phyloP scores from a whole-genome alignment of 441 rosid species.

The Mallotus repandus region DNA sequence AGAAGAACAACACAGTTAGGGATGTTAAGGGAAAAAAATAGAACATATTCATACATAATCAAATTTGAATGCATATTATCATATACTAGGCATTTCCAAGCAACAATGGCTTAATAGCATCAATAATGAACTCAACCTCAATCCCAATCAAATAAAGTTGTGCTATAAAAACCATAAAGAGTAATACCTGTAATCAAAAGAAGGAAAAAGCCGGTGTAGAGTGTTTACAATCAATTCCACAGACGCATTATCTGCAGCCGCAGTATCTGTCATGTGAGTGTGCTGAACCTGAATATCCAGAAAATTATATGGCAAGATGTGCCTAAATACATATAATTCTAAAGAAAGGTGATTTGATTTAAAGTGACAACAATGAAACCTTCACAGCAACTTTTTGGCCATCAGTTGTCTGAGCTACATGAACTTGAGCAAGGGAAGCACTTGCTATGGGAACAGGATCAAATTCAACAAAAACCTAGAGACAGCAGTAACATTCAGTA shows the following conservation, averaged over 20 bases:
- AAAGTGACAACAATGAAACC: conserved; percentile 41
- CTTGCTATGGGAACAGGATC: conserved; percentile 93
- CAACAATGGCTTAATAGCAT: neutral
- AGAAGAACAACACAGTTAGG: neutral
- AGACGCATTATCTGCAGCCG: conserved; percentile 86
- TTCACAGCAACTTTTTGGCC: conserved; percentile 91
- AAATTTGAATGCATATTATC: no score
- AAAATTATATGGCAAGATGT: conserved; percentile 17
- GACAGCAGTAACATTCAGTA: conserved; percentile 17
- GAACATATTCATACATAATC: no score
- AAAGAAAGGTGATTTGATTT: conserved; percentile 12
- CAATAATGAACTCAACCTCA: neutral
- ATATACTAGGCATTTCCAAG: conserved; percentile 1
- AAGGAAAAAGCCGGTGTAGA: conserved; percentile 73
- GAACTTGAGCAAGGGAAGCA: conserved; percentile 99
- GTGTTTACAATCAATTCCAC: conserved; percentile 77
- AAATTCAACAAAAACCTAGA: conserved; percentile 73
- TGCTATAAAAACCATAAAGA: neutral
- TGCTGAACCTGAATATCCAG: conserved; percentile 74
- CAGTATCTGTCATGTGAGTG: conserved; percentile 89
- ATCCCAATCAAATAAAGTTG: neutral
- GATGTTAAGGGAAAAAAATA: neutral
- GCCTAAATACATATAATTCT: neutral
- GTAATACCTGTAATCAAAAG: conserved; percentile 85
- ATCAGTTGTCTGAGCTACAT: conserved; percentile 68